Percentiles rank a stretch among this genome's conserved stretches.
phyloP scores from a whole-genome alignment of 768 basidiomycete genomes.

The Agaricus blazei region DNA sequence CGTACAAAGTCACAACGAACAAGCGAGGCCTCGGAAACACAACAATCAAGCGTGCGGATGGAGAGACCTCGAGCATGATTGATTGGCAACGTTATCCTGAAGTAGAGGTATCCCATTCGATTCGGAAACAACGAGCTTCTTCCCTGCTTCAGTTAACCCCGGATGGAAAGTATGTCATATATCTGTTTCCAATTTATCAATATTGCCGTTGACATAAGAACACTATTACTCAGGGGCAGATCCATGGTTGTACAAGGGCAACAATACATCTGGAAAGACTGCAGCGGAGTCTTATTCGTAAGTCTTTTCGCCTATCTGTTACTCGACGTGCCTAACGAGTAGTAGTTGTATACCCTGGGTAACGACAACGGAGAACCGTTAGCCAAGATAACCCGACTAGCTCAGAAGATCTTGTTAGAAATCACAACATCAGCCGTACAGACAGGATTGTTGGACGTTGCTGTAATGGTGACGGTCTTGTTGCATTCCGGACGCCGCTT shows the following conservation, averaged over 20 bases:
- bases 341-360: constrained; percentile 8
- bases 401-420: constrained; percentile 8
- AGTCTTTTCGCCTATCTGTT: neutral
- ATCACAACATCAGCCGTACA: constrained; percentile 12
- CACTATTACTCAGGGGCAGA: constrained; percentile 4
- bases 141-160: constrained; percentile 9
- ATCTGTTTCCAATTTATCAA: neutral
- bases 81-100: constrained; percentile 17
- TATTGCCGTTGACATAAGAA: neutral
- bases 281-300: constrained; percentile 9
- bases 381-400: constrained; percentile 12
- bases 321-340: neutral
- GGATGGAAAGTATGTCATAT: constrained; percentile 10
- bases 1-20: constrained; percentile 16
- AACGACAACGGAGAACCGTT: constrained; percentile 7
- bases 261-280: constrained; percentile 12
- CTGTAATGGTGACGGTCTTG: constrained; percentile 13
- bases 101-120: constrained; percentile 9
- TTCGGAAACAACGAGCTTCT: constrained; percentile 13
- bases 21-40: constrained; percentile 10
- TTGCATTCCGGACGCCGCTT: constrained; percentile 15
- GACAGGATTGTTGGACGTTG: constrained; percentile 13
- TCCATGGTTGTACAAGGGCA: constrained; percentile 9
- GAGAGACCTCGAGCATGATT: constrained; percentile 12
- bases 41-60: constrained; percentile 12